Conservation (phyloP, 2,329 filamentous ascomycete genomes). For the Venturia aucupariae region DNA sequence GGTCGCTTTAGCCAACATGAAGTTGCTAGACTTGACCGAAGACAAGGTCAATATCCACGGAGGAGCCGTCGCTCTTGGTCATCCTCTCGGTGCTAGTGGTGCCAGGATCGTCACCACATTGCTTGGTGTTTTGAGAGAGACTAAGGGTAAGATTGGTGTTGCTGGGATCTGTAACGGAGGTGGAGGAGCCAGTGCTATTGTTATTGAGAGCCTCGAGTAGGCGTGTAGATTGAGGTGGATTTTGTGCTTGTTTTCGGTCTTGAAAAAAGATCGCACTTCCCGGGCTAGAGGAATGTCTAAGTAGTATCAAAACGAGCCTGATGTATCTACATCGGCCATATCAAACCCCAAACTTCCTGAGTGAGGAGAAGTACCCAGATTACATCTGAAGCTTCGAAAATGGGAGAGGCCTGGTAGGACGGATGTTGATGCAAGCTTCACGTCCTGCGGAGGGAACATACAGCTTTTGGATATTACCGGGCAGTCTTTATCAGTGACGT, state of each 20-base stretch:
- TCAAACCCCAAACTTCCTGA: neutral
- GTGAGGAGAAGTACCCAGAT: neutral
- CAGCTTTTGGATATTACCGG: no score
- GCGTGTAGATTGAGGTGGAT: neutral
- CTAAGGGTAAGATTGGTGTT: slow-evolving; percentile 86
- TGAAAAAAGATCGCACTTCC: neutral
- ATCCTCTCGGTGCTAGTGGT: slow-evolving; percentile 88
- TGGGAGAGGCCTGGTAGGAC: no score
- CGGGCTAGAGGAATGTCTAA: neutral
- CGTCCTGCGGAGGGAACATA: no score
- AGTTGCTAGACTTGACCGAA: slow-evolving; percentile 68
- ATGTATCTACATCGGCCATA: neutral
- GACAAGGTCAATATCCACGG: slow-evolving; percentile 94
- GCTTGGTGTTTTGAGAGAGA: slow-evolving; percentile 78
- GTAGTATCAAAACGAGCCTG: neutral
- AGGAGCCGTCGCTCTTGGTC: slow-evolving; percentile 89
- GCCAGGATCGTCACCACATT: slow-evolving; percentile 89
- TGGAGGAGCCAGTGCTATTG: slow-evolving; percentile 85
- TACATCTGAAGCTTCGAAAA: no score
- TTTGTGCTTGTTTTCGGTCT: no score
- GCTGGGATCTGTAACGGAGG: slow-evolving; percentile 98
- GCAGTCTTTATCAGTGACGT: neutral
- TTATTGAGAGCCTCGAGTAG: slow-evolving; percentile 53
- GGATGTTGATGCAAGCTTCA: no score
- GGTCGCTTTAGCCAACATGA: slow-evolving; percentile 91